phyloP scores from a whole-genome alignment of 2,329 filamentous ascomycete species.

The Trichoderma sp. region DNA sequence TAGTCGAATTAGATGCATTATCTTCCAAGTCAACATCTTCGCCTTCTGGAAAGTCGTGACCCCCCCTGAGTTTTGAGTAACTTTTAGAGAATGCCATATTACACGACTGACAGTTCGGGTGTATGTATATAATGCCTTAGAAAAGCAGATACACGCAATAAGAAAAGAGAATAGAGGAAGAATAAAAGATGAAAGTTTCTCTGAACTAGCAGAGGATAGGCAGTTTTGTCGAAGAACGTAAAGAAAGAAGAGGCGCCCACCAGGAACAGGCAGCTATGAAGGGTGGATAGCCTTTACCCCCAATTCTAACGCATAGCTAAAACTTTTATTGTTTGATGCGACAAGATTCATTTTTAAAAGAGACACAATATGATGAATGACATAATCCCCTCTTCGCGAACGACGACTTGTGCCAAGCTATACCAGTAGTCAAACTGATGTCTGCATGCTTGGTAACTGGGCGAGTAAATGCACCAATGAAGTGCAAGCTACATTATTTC shows the following conservation, averaged over 20 bases:
- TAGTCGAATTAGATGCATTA: background rate
- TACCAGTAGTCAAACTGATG: background rate
- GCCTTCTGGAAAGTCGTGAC: background rate
- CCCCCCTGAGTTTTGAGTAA: background rate
- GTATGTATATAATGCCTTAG: background rate
- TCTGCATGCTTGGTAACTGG: background rate
- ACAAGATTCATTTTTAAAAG: background rate
- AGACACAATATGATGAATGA: background rate
- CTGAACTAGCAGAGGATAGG: background rate
- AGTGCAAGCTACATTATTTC: no score
- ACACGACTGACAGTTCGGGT: background rate
- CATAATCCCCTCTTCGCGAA: background rate
- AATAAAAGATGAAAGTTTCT: background rate
- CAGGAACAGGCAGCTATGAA: background rate
- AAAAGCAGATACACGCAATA: background rate
- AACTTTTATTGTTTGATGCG: background rate
- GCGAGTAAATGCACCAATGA: no score
- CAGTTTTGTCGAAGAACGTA: no score
- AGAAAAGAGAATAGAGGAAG: background rate
- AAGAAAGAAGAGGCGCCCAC: no score
- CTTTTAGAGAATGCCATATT: background rate
- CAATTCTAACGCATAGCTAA: background rate
- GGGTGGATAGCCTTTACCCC: background rate
- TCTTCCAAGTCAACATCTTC: constrained; percentile 1
- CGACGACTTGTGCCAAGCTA: background rate